Base-by-base conservation (phyloP, 768 basidiomycete genomes). In the Leccinum obscurum region DNA sequence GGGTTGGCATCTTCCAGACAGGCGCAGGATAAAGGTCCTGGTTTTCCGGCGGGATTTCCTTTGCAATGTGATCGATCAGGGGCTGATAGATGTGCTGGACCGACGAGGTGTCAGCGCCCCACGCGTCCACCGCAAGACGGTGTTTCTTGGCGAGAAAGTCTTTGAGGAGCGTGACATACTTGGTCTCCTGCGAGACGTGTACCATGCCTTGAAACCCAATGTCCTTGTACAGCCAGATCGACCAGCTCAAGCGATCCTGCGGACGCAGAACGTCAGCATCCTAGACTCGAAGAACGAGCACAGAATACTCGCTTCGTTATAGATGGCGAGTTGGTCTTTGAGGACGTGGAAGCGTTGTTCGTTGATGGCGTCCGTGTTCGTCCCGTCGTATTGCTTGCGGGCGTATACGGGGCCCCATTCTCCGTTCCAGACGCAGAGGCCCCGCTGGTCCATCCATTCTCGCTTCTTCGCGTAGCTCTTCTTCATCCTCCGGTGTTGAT, bases 191-290 rank as follows among this genome's bases (percentile, higher is more conserved):
- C n/a, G 82, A 81, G 66, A 87, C 78, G 72, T 89, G 83, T 30
- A 89, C 86, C 90, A 93, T 91, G 39, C 91, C 91, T 75, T 91
- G 88, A 80, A 88, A 89, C n/a, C 89, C 89, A 65, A 90, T 88
- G 66, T 90, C 88, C 66, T 89, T 93, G 82, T 90, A 93, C 20
- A 92, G 75, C 92, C 92, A 93, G 77, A 93, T 93, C 1, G 87
- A 86, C 90, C 90, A 92, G 69, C 84, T 85, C 57, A 88, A 72
- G 28, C 82, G 83, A 65, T 85, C 85, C 85, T 87, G 54, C 46
- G 20, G 2, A 14, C n/a, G 20, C 26, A 8, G 24, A 7, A 0
- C 6, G 6, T 60, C 58, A 22, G 17, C 1, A 26, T n/a, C 13
- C 28, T 35, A 6, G 59, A 51, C 14, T n/a, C 4, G 1, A 51